Conservation (phyloP, 306 rosid genomes). For the Nissolia schottii region DNA sequence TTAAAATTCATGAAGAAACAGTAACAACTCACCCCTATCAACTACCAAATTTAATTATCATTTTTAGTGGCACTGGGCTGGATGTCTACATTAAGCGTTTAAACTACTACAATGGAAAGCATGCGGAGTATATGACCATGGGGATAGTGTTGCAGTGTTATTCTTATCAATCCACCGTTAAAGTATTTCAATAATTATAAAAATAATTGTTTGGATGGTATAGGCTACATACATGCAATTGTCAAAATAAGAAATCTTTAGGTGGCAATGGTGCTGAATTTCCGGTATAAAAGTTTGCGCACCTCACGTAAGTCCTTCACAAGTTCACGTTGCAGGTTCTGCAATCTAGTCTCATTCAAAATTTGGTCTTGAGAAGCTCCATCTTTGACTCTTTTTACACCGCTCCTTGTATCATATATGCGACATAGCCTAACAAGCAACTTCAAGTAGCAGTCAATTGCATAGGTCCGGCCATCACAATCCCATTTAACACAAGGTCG, state of each 20-base stretch:
- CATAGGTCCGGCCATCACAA: conserved; percentile 97
- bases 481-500: conserved; percentile 98
- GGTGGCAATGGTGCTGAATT: background rate
- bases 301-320: conserved; percentile 86
- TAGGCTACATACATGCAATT: conserved; percentile 7
- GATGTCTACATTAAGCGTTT: background rate
- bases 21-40: background rate
- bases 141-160: background rate
- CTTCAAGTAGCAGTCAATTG: conserved; percentile 95
- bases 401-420: conserved; percentile 92
- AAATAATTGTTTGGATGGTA: background rate
- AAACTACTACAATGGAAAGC: background rate
- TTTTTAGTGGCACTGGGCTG: background rate
- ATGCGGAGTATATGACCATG: background rate
- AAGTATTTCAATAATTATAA: background rate
- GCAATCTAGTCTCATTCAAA: conserved; percentile 96
- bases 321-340: conserved; percentile 86
- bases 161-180: background rate
- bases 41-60: conserved; percentile 1
- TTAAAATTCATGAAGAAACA: background rate
- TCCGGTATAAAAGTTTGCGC: conserved; percentile 4
- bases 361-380: conserved; percentile 99
- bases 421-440: conserved; percentile 92
- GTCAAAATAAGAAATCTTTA: conserved; percentile 16
- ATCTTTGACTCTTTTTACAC: conserved; percentile 91